phyloP scores from a whole-genome alignment of 1,139 yeast genomes.

The Pichia terricola region DNA sequence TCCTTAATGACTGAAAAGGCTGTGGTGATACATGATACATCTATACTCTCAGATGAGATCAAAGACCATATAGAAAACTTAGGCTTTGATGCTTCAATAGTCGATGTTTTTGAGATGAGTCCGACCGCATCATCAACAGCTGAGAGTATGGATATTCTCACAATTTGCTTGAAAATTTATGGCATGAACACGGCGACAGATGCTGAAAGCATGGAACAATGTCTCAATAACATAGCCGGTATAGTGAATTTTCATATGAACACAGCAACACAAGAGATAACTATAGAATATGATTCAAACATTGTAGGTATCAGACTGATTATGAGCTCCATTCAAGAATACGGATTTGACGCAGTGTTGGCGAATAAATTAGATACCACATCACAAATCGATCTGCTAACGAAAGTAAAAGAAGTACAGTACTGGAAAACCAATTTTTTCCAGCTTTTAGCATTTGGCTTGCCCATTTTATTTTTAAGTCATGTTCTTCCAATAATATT shows the following conservation, averaged over 20 bases:
- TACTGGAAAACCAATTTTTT: conserved; percentile 57
- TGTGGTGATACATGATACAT: conserved; percentile 40
- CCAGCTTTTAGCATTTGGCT: conserved; percentile 42
- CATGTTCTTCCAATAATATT: conserved; percentile 35
- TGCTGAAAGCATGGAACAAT: conserved; percentile 39
- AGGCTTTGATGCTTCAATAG: conserved; percentile 45
- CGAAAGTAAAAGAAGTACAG: conserved; percentile 61
- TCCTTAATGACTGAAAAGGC: conserved; percentile 70
- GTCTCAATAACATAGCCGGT: conserved; percentile 24
- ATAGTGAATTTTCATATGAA: conserved; percentile 35
- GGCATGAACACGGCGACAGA: conserved; percentile 63
- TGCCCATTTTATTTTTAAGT: conserved; percentile 55
- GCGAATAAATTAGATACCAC: conserved; percentile 34
- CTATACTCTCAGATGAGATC: conserved; percentile 22
- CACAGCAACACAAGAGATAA: conserved; percentile 34
- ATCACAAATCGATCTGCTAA: conserved; percentile 59
- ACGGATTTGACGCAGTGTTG: conserved; percentile 41
- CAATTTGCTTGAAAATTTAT: conserved; percentile 29
- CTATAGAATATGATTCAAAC: conserved; percentile 35
- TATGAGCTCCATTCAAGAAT: conserved; percentile 36
- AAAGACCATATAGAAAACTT: conserved; percentile 54
- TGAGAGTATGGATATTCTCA: conserved; percentile 6
- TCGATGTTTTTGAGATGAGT: conserved; percentile 31
- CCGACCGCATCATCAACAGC: neutral
- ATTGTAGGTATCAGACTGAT: conserved; percentile 49